A percentile compares a stretch with the other conserved stretches of the same genome.
Evolutionary conservation across 2,329 filamentous ascomycete genomes (phyloP).

Genomic region (Xylaria sp.): DNA sequence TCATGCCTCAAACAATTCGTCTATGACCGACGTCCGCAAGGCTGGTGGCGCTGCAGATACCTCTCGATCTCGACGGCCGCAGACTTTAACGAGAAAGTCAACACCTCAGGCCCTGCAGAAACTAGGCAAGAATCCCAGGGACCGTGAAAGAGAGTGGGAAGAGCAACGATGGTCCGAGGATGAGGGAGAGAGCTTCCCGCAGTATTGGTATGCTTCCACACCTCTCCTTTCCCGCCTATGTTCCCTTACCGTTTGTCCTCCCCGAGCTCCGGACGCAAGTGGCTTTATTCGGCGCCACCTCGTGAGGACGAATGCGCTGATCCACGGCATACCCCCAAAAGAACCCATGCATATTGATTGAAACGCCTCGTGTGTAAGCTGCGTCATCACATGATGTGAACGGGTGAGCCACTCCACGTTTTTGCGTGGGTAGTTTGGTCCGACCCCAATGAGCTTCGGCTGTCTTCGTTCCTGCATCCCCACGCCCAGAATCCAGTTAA

Average conservation of each 20-base stretch:
- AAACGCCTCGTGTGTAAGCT: conserved; percentile 39
- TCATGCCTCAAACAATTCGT: conserved; percentile 63
- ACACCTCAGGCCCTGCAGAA: conserved; percentile 57
- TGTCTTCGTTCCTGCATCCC: conserved; percentile 51
- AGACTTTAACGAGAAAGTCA: conserved; percentile 57
- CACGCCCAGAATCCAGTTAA: conserved; percentile 29
- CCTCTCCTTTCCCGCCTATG: conserved; percentile 23
- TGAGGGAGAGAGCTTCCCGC: conserved; percentile 71
- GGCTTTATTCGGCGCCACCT: conserved; percentile 39
- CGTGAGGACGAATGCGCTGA: conserved; percentile 39
- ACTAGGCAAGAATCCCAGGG: conserved; percentile 62
- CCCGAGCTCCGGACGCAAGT: conserved; percentile 24
- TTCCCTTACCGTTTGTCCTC: conserved; percentile 27
- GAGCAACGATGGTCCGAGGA: conserved; percentile 64
- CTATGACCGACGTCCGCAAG: conserved; percentile 67
- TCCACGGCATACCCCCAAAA: conserved; percentile 31
- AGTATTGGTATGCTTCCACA: conserved; percentile 67
- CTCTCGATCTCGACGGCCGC: conserved; percentile 60
- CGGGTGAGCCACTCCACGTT: conserved; percentile 39
- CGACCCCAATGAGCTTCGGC: conserved; percentile 27
- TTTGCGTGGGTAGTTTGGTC: conserved; percentile 34
- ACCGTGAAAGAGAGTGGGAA: conserved; percentile 63
- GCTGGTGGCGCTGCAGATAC: conserved; percentile 59
- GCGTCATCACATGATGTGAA: conserved; percentile 45
- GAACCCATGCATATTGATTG: conserved; percentile 35